Evolutionary conservation across 768 basidiomycete species (phyloP).

Genomic region (Mycena vulgaris): DNA sequence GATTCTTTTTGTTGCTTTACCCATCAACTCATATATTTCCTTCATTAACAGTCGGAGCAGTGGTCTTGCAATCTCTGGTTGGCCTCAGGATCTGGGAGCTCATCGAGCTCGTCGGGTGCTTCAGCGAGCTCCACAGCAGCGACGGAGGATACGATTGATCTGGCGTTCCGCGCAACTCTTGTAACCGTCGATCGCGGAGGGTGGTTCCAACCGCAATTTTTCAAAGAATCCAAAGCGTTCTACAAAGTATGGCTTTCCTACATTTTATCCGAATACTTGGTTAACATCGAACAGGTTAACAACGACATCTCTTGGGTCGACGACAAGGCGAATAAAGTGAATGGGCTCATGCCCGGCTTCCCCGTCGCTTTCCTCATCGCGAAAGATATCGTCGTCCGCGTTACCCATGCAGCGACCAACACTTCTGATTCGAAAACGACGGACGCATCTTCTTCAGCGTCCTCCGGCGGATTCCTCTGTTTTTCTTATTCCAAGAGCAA

Average conservation of each 20-base stretch:
- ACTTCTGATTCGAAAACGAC: not conserved
- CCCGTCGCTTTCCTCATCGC: conserved; percentile 26
- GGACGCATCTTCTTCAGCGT: not conserved
- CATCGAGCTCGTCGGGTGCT: not conserved
- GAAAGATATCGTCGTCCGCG: conserved; percentile 27
- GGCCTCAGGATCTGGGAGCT: conserved; percentile 17
- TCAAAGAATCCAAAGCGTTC: conserved; percentile 38
- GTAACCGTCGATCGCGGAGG: conserved; percentile 41
- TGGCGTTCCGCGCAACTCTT: conserved; percentile 38
- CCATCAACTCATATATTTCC: not conserved
- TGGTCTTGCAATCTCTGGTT: conserved; percentile 30
- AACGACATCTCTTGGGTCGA: conserved; percentile 25
- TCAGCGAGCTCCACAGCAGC: not conserved
- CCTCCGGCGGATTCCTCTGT: conserved; percentile 33
- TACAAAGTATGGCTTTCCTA: conserved; percentile 17
- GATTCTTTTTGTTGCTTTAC: not conserved
- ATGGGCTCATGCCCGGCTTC: conserved; percentile 22
- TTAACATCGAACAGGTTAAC: conserved; percentile 21
- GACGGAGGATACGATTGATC: not conserved
- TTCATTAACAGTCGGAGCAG: not conserved
- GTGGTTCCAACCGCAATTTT: conserved; percentile 45
- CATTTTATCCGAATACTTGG: not conserved
- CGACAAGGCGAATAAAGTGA: not conserved
- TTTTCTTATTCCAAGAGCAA: conserved; percentile 28
- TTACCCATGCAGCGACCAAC: not conserved